phyloP scores from a whole-genome alignment of 495 filamentous ascomycete genomes.

The Hypoxylon fuscum region DNA sequence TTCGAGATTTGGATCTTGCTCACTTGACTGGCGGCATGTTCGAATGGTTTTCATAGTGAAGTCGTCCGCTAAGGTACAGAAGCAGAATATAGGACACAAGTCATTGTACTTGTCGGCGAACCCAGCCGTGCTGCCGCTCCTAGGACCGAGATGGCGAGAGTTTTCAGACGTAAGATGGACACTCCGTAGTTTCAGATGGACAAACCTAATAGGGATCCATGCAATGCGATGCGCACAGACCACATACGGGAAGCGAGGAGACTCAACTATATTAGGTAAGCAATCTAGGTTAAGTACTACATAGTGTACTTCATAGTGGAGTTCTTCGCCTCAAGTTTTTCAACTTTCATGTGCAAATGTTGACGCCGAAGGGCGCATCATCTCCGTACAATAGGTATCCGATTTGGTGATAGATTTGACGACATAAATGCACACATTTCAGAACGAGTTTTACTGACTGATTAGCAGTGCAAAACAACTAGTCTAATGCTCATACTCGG shows the following conservation, averaged over 20 bases:
- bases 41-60: too few relatives aligned
- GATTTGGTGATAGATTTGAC: constrained; percentile 4
- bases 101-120: background rate
- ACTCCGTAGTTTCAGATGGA: constrained; percentile 33
- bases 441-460: too few relatives aligned
- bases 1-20: background rate
- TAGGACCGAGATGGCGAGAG: constrained; percentile 15
- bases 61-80: too few relatives aligned
- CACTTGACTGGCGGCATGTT: background rate
- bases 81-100: too few relatives aligned
- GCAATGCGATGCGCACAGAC: constrained; percentile 2
- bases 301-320: constrained; percentile 7
- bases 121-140: constrained; percentile 1
- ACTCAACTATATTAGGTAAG: too few relatives aligned
- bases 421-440: background rate
- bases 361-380: constrained; percentile 26
- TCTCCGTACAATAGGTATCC: constrained; percentile 4
- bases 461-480: constrained; percentile 8
- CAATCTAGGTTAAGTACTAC: too few relatives aligned
- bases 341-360: background rate
- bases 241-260: too few relatives aligned
- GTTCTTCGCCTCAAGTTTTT: constrained; percentile 1
- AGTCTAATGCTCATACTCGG: constrained; percentile 6
- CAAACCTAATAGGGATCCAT: constrained; percentile 11
- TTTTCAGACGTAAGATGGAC: constrained; percentile 37